Base-by-base conservation (phyloP, 2,329 filamentous ascomycete species). In the Verticillium alfalfae region DNA sequence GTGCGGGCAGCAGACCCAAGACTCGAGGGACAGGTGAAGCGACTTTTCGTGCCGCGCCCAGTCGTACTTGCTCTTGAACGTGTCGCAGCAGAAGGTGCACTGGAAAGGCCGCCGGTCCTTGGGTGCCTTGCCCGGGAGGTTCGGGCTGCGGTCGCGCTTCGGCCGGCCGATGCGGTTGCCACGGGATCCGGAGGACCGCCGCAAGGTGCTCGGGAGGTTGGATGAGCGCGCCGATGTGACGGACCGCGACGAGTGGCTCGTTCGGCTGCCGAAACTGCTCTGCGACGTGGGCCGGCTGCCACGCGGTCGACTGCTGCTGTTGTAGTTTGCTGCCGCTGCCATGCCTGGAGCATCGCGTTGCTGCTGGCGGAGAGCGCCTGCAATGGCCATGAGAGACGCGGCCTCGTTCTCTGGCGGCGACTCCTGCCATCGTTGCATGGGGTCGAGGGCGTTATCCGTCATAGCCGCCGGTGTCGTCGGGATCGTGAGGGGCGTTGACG, bases 1-100 rank as follows among this genome's bases (percentile, higher is more conserved):
- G 5, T 64, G 61, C 0, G 70, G 70, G 1, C 73, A 70, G 57
- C 74, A 84, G 64, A 75, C 77, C 83, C 72, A 85, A 58, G 67
- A 74, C 68, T 74, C 78, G 0, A 80, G 79, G 6, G 75, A 81
- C 57, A 73, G 74, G 68, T 73, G 82, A 60, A 76, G 75, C 61
- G 77, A 76, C 56, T 76, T 77, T 62, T 85, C 82, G 63, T 85
- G 82, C 37, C 83, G 72, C 52, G 76, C 74, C 78, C 78, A 80
- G 22, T 79, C 76, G 60, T 79, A 73, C 22, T 79, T 79, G 0
- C 75, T 74, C 56, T 74, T 75, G 65, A 80, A 80, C 0, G 74
- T 75, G 57, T 80, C 78, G 0, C 76, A 78, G 60, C 78, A 80
- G 57, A 80, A 80, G 0, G 78, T 80, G 63, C 78, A 80, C 57